Conservation (phyloP, 208 protist genomes). For the Acanthamoeba lugdunensis region DNA sequence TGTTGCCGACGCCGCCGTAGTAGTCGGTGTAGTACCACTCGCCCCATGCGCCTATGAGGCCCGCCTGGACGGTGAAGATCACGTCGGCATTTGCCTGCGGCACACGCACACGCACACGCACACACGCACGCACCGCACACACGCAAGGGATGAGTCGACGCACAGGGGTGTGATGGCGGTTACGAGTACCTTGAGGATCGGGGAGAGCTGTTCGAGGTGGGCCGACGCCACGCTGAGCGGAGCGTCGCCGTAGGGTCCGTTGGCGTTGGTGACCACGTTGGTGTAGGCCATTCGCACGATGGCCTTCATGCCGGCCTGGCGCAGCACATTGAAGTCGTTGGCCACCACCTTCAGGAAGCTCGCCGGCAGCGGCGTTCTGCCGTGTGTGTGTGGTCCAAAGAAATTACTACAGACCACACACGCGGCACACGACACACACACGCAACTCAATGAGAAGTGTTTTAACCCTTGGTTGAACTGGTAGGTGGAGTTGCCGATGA, state of each 20-base stretch:
- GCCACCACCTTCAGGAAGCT: not conserved
- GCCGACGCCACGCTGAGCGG: not conserved
- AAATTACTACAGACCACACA: too few relatives aligned
- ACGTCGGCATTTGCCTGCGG: not conserved
- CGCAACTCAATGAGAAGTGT: not conserved
- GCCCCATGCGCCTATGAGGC: not conserved
- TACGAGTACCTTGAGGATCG: slow-evolving; percentile 10
- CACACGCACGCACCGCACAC: too few relatives aligned
- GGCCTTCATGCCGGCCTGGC: not conserved
- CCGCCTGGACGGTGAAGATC: slow-evolving; percentile 15
- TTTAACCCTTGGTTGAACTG: slow-evolving; percentile 9
- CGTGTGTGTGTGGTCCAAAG: not conserved
- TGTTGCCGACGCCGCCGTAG: not conserved
- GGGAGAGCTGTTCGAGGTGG: not conserved
- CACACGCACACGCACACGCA: too few relatives aligned
- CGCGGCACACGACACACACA: not conserved
- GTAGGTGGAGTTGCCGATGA: not conserved
- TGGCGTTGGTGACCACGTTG: too few relatives aligned
- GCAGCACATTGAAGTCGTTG: not conserved
- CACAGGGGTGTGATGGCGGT: too few relatives aligned
- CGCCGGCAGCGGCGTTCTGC: not conserved
- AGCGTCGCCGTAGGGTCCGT: not conserved
- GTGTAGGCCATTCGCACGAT: not conserved
- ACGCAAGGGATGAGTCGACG: too few relatives aligned
- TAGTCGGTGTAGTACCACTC: slow-evolving; percentile 44